phyloP scores from a whole-genome alignment of 139 green algal species.

The Coelastrella sp. region DNA sequence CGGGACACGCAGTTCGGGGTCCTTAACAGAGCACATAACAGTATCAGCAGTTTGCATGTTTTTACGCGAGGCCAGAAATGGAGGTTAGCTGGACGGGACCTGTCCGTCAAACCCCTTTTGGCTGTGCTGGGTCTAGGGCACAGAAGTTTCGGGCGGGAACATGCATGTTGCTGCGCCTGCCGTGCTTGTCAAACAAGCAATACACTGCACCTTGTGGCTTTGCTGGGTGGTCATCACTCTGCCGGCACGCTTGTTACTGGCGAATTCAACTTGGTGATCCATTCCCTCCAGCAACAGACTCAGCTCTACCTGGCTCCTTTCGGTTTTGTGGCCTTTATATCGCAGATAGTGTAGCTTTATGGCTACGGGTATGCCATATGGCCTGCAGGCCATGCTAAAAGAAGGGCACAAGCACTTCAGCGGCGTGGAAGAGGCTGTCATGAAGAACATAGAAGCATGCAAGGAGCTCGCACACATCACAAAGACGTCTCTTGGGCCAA shows the following conservation, averaged over 20 bases:
- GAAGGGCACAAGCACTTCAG: constrained; percentile 97
- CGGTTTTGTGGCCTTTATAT: too few species aligned
- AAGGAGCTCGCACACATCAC: constrained; percentile 95
- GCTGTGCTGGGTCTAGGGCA: background rate
- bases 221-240: too few species aligned
- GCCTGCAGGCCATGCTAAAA: constrained; percentile 95
- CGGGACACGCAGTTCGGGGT: background rate
- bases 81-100: too few species aligned
- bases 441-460: constrained; percentile 98
- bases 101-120: background rate
- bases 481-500: constrained; percentile 93
- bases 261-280: background rate
- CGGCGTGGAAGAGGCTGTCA: constrained; percentile 96
- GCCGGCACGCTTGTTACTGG: background rate
- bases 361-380: constrained; percentile 84
- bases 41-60: too few species aligned
- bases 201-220: too few species aligned
- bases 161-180: background rate
- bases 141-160: background rate
- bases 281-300: background rate
- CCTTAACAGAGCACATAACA: too few species aligned
- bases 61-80: too few species aligned
- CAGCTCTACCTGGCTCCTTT: too few species aligned
- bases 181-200: too few species aligned
- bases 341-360: background rate